Percentiles rank a stretch among this genome's conserved stretches.
Evolutionary conservation across 306 rosid species (phyloP).

Genomic region (Corylus avellana): DNA sequence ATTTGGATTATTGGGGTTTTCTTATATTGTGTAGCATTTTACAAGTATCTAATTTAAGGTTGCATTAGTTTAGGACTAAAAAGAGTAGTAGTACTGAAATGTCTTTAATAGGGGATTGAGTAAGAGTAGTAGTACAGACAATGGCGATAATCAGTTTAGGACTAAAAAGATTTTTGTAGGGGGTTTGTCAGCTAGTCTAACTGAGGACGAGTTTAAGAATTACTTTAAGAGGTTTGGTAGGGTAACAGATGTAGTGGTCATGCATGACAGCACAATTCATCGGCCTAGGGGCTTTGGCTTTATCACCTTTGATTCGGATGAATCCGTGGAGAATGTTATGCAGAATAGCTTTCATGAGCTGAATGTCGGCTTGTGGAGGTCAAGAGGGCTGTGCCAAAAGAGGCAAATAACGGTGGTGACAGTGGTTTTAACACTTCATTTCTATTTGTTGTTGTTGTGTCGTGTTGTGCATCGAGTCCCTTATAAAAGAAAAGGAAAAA

Average conservation of each 20-base stretch:
- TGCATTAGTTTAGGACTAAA: too few relatives aligned
- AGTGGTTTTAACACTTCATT: slow-evolving; percentile 25
- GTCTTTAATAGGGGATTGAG: slow-evolving; percentile 37
- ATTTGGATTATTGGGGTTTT: too few relatives aligned
- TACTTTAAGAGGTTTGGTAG: slow-evolving; percentile 78
- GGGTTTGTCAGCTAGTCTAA: slow-evolving; percentile 65
- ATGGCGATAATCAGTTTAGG: slow-evolving; percentile 37
- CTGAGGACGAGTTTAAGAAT: slow-evolving; percentile 61
- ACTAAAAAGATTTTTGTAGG: slow-evolving; percentile 86
- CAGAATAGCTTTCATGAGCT: slow-evolving; percentile 64
- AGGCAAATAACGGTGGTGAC: slow-evolving; percentile 39
- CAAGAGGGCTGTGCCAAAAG: slow-evolving; percentile 86
- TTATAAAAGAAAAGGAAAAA: neutral
- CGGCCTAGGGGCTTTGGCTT: slow-evolving; percentile 92
- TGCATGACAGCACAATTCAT: slow-evolving; percentile 69
- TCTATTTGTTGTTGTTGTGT: too few relatives aligned
- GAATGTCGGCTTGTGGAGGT: slow-evolving; percentile 78
- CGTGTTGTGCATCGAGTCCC: slow-evolving; percentile 1
- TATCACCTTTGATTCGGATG: slow-evolving; percentile 71
- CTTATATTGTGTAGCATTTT: too few relatives aligned
- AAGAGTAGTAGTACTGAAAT: too few relatives aligned
- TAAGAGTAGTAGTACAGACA: slow-evolving; percentile 41
- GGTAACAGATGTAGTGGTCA: slow-evolving; percentile 79
- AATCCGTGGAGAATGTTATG: slow-evolving; percentile 65
- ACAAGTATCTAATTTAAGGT: too few relatives aligned